These are phyloP conservation scores for Candida insectalens DNA, from an alignment of 805 yeast genomes.

Conservation along the genomic window DNA sequence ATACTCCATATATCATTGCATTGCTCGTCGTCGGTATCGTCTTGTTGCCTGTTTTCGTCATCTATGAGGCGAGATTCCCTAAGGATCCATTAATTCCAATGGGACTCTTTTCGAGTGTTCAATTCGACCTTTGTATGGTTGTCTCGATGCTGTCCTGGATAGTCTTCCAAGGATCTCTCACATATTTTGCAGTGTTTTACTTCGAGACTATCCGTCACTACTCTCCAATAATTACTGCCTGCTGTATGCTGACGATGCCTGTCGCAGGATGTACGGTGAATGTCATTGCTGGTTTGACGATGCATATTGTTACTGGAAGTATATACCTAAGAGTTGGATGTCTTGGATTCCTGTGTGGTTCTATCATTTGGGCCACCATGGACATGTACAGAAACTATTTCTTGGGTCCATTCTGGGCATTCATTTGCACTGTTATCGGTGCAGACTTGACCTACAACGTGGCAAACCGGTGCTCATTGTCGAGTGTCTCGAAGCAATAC, in stretches of 20 bases:
- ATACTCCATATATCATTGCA: conserved; percentile 36
- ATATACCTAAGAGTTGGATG: conserved; percentile 27
- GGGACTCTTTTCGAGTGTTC: conserved; percentile 28
- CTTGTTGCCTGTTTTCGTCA: conserved; percentile 23
- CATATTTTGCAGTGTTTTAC: conserved; percentile 31
- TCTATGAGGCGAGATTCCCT: conserved; percentile 31
- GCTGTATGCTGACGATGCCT: conserved; percentile 34
- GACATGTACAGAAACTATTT: conserved; percentile 28
- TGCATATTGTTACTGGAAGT: conserved; percentile 35
- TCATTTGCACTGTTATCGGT: conserved; percentile 31
- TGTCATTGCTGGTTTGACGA: conserved; percentile 34
- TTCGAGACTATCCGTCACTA: conserved; percentile 31
- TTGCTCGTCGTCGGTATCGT: conserved; percentile 29
- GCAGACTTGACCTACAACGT: conserved; percentile 40
- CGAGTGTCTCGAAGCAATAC: conserved; percentile 27
- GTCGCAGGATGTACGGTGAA: conserved; percentile 33
- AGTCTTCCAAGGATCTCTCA: conserved; percentile 30
- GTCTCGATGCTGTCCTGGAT: conserved; percentile 31
- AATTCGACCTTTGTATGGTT: conserved; percentile 30
- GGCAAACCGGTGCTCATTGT: conserved; percentile 31
- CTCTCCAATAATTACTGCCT: conserved; percentile 31
- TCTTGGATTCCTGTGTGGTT: conserved; percentile 25
- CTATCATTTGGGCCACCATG: conserved; percentile 34
- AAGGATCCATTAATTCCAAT: conserved; percentile 39
- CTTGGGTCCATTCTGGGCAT: conserved; percentile 36